These are phyloP conservation scores for Starmerella vitae DNA, from an alignment of 805 yeast species.

Conservation along the genomic window DNA sequence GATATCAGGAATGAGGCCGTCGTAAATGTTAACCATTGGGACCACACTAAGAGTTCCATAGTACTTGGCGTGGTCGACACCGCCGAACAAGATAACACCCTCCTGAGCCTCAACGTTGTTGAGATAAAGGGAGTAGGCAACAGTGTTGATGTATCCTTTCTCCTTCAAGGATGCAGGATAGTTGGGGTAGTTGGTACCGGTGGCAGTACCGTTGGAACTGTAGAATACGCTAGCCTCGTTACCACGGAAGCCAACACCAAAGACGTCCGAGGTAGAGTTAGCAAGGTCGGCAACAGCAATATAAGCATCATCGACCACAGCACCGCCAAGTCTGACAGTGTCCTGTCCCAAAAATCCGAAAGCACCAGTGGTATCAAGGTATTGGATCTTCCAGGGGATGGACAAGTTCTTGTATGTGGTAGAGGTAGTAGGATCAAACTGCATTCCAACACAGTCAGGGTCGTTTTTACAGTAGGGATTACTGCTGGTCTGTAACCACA, in stretches of 20 bases:
- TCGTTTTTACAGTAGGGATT: constrained; percentile 12
- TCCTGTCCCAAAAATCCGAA: constrained; percentile 47
- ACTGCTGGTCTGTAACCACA: constrained; percentile 37
- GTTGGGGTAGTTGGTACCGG: constrained; percentile 20
- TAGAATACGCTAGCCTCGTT: constrained; percentile 22
- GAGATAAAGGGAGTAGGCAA: constrained; percentile 36
- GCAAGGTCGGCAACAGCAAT: constrained; percentile 61
- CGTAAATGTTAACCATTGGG: constrained; percentile 21
- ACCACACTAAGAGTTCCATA: constrained; percentile 29
- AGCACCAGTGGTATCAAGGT: constrained; percentile 35
- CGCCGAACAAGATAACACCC: constrained; percentile 35
- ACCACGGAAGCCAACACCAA: constrained; percentile 31
- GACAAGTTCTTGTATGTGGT: constrained; percentile 19
- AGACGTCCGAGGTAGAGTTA: constrained; percentile 50
- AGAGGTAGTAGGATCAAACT: constrained; percentile 21
- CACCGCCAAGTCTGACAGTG: constrained; percentile 35
- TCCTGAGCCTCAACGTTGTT: constrained; percentile 24
- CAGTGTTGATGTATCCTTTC: constrained; percentile 31
- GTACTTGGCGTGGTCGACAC: constrained; percentile 33
- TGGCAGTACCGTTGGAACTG: constrained; percentile 9
- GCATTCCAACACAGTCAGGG: constrained; percentile 18
- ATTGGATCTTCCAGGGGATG: constrained; percentile 28
- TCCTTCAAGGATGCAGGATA: constrained; percentile 27
- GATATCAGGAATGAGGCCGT: not conserved
- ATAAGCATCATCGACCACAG: constrained; percentile 36